Percentiles rank a stretch among this genome's conserved stretches.
Evolutionary conservation across 2,329 filamentous ascomycete genomes (phyloP).

Genomic region (Pseudohalonectria lignicola): DNA sequence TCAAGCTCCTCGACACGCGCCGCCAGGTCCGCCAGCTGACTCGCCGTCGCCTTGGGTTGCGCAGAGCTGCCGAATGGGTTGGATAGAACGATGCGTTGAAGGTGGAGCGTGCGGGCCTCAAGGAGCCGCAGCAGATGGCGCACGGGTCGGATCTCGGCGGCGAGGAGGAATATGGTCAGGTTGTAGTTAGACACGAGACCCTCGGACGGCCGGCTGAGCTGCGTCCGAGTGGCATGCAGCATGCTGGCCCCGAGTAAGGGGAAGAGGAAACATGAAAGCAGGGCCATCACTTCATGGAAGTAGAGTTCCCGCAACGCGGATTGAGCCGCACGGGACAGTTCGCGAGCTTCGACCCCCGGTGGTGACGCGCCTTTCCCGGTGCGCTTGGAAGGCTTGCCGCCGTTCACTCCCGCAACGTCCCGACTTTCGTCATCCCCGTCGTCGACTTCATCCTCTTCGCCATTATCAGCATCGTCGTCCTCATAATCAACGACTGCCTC

Average conservation of each 20-base stretch:
- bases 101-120: constrained; percentile 65
- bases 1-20: constrained; percentile 63
- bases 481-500: constrained; percentile 24
- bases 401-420: too few relatives aligned
- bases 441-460: constrained; percentile 32
- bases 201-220: constrained; percentile 74
- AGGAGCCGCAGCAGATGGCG: constrained; percentile 74
- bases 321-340: too few relatives aligned
- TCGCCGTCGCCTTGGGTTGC: constrained; percentile 19
- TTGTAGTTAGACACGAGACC: constrained; percentile 89
- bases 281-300: constrained; percentile 61
- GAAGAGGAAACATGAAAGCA: constrained; percentile 68
- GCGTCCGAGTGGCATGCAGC: constrained; percentile 68
- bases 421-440: constrained; percentile 22
- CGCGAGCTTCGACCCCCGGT: too few relatives aligned
- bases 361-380: constrained; percentile 6
- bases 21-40: constrained; percentile 44
- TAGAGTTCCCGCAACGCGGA: constrained; percentile 58
- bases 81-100: constrained; percentile 61
- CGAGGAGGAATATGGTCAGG: constrained; percentile 78
- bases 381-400: constrained; percentile 13
- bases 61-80: constrained; percentile 28
- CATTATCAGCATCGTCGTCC: constrained; percentile 8
- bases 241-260: constrained; percentile 74
- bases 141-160: constrained; percentile 74